Percentiles rank a stretch among this genome's conserved stretches.
phyloP scores from a whole-genome alignment of 306 rosid species.

The Fragaria ananassa region DNA sequence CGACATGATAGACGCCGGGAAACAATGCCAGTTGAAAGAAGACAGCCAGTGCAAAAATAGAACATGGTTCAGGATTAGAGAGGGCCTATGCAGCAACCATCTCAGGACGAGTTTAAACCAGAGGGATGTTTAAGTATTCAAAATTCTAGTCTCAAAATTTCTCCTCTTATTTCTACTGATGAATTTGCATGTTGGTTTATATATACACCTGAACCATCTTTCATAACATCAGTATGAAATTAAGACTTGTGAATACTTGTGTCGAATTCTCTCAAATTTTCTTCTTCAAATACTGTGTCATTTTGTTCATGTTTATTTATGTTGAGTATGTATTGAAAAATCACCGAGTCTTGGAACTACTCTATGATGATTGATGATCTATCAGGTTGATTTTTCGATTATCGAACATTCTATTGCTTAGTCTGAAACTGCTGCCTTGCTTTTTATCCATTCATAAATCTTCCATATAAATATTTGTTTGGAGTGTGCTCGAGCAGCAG shows the following conservation, averaged over 20 bases:
- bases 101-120: constrained; percentile 17
- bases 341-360: not conserved
- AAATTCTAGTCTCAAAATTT: not conserved
- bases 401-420: not conserved
- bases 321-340: not conserved
- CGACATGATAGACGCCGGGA: constrained; percentile 67
- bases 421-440: not conserved
- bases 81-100: constrained; percentile 31
- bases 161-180: not conserved
- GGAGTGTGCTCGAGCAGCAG: not conserved
- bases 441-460: not conserved
- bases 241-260: not conserved
- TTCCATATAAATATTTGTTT: not conserved
- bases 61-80: constrained; percentile 44
- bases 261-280: not conserved
- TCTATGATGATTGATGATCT: not conserved
- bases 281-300: not conserved
- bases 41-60: constrained; percentile 43
- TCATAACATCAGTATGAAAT: not conserved
- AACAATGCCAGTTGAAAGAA: constrained; percentile 64
- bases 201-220: not conserved
- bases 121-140: constrained; percentile 20
- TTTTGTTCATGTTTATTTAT: not conserved
- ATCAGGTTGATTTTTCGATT: not conserved
- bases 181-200: constrained; percentile 1